Evolutionary conservation across 495 filamentous ascomycete genomes (phyloP).

Genomic region (Evansstolkia leycettana): DNA sequence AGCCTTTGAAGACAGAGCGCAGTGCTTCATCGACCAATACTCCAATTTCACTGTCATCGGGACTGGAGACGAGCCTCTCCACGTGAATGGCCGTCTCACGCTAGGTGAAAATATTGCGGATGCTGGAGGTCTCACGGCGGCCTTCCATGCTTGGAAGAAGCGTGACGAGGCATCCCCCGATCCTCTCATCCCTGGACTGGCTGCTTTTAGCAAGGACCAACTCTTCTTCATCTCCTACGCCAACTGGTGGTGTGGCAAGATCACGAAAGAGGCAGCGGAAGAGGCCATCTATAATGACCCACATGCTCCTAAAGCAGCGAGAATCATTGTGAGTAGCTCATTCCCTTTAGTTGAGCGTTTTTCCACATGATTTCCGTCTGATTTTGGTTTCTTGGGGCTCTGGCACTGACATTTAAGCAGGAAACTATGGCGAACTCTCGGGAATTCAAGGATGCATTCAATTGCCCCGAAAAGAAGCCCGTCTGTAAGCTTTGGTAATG

Average conservation of each 20-base stretch:
- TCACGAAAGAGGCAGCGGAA: conserved; percentile 41
- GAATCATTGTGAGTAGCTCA: conserved; percentile 44
- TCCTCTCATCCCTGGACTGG: conserved; percentile 49
- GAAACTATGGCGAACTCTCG: conserved; percentile 55
- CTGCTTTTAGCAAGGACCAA: conserved; percentile 55
- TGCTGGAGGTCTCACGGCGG: conserved; percentile 54
- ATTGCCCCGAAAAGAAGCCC: conserved; percentile 50
- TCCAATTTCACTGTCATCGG: conserved; percentile 46
- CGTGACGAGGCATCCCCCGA: conserved; percentile 40
- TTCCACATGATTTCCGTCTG: too few relatives aligned
- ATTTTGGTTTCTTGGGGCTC: too few relatives aligned
- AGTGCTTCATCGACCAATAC: conserved; percentile 65
- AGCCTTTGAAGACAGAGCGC: conserved; percentile 48
- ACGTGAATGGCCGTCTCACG: conserved; percentile 57
- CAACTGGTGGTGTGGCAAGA: conserved; percentile 60
- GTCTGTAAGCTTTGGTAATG: conserved; percentile 57
- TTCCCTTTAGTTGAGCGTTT: not conserved
- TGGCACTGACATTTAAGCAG: conserved; percentile 10
- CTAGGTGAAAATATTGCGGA: conserved; percentile 70
- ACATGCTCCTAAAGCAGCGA: conserved; percentile 48
- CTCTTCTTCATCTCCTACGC: conserved; percentile 59
- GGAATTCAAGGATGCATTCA: conserved; percentile 55
- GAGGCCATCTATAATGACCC: conserved; percentile 48
- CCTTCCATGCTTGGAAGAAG: conserved; percentile 56
- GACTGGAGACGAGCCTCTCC: conserved; percentile 38